Percentiles rank a stretch among this genome's conserved stretches.
Evolutionary conservation across 768 basidiomycete species (phyloP).

Genomic region (Suillus sp.): DNA sequence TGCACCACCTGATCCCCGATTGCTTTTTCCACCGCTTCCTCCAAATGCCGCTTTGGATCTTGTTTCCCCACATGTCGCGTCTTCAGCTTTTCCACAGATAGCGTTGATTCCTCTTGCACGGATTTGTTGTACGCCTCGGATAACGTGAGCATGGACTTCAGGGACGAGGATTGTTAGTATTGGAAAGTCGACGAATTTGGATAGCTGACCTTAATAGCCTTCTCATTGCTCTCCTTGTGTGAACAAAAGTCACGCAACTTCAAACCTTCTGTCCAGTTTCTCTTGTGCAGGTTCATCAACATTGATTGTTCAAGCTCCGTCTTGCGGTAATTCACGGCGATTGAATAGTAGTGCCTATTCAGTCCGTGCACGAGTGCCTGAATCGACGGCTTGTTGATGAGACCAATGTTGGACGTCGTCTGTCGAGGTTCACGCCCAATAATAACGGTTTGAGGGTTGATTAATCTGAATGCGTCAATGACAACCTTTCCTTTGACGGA

Average conservation of each 20-base stretch:
- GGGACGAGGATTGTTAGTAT: conserved; percentile 21
- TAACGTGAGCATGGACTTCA: conserved; percentile 87
- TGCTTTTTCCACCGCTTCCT: conserved; percentile 96
- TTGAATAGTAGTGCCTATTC: conserved; percentile 97
- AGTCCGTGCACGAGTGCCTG: conserved; percentile 97
- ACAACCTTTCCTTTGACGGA: conserved; percentile 99
- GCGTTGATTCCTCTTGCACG: conserved; percentile 96
- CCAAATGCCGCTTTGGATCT: conserved; percentile 96
- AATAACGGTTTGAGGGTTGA: conserved; percentile 88
- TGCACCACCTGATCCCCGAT: conserved; percentile 98
- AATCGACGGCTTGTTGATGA: conserved; percentile 99
- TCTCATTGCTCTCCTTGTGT: conserved; percentile 89
- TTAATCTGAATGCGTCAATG: conserved; percentile 97
- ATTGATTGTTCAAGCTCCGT: conserved; percentile 98
- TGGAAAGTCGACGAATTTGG: conserved; percentile 21
- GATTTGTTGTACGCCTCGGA: conserved; percentile 97
- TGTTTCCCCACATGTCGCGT: conserved; percentile 97
- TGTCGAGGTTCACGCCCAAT: conserved; percentile 94
- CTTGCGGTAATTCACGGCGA: conserved; percentile 97
- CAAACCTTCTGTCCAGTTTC: conserved; percentile 98
- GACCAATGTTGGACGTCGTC: conserved; percentile 97
- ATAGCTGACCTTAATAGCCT: conserved; percentile 83
- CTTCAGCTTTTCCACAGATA: conserved; percentile 91
- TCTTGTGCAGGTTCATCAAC: conserved; percentile 98
- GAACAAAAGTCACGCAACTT: conserved; percentile 87